Evolutionary conservation across 495 filamentous ascomycete genomes (phyloP).

Genomic region (Neurospora sp.): DNA sequence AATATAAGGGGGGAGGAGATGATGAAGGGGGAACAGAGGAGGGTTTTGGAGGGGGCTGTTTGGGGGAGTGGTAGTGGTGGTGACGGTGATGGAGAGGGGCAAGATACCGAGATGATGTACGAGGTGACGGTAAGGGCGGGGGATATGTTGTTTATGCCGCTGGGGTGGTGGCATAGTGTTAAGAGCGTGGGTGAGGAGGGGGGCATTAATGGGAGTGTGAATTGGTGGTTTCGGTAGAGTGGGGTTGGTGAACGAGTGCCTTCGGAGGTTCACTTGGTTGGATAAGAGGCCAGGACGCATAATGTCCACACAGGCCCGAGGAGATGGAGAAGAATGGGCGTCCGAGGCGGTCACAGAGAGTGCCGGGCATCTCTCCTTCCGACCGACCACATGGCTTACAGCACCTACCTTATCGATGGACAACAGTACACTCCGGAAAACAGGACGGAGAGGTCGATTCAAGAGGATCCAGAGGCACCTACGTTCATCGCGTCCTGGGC

Average conservation of each 20-base stretch:
- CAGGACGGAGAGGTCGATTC: not conserved
- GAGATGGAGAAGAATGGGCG: not conserved
- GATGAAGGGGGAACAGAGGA: slow-evolving; percentile 71
- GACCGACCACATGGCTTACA: not conserved
- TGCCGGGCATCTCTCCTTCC: not conserved
- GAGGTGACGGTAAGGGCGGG: slow-evolving; percentile 51
- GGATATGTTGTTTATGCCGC: slow-evolving; percentile 79
- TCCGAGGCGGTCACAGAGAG: not conserved
- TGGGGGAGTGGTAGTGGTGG: slow-evolving; percentile 43
- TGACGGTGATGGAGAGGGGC: not conserved
- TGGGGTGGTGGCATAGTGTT: slow-evolving; percentile 95
- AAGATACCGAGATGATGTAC: slow-evolving; percentile 9
- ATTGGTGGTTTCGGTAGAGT: slow-evolving; percentile 76
- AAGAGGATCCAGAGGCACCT: not conserved
- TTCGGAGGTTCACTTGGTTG: not conserved
- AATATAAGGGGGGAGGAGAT: slow-evolving; percentile 75
- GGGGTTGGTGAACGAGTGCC: not conserved
- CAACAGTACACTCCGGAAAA: not conserved
- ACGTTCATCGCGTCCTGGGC: not conserved
- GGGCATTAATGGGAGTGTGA: slow-evolving; percentile 46
- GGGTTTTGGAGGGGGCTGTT: slow-evolving; percentile 53
- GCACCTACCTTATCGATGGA: not conserved
- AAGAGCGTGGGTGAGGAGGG: slow-evolving; percentile 42
- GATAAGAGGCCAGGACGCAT: not conserved
- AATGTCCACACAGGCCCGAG: too few species aligned